phyloP scores from a whole-genome alignment of 139 green algal species.

The Limnomonas spitsbergensis region DNA sequence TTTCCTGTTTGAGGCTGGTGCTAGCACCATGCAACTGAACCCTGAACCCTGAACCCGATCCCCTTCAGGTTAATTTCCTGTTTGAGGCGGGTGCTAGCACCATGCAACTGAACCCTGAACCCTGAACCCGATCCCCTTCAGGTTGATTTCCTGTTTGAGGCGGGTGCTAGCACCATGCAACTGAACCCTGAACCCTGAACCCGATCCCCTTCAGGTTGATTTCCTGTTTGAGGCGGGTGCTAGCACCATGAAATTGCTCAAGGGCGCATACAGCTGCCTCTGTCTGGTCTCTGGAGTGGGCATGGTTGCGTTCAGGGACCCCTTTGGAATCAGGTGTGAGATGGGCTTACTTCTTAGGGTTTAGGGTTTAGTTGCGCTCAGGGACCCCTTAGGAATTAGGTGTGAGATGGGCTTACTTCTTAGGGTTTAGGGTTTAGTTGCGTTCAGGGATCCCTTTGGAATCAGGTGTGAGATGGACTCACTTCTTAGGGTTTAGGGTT shows the following conservation, averaged over 20 bases:
- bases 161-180: too few species aligned
- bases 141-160: too few species aligned
- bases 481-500: too few species aligned
- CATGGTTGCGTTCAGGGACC: constrained; percentile 94
- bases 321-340: constrained; percentile 85
- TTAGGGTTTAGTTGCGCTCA: constrained; percentile 93
- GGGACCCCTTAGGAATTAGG: constrained; percentile 95
- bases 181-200: too few species aligned
- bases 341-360: too few species aligned
- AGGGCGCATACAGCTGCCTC: constrained; percentile 93
- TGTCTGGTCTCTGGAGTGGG: constrained; percentile 88
- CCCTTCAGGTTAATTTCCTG: too few species aligned
- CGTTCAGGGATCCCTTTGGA: constrained; percentile 93
- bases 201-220: constrained; percentile 11
- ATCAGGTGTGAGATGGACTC: constrained; percentile 70
- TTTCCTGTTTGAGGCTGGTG: constrained; percentile 86
- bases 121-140: too few species aligned
- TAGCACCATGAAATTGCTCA: constrained; percentile 73
- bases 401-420: constrained; percentile 22
- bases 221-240: constrained; percentile 88
- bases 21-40: constrained; percentile 72
- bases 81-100: too few species aligned
- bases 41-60: too few species aligned
- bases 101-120: too few species aligned
- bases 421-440: constrained; percentile 92